Evolutionary conservation across 2,329 filamentous ascomycete species (phyloP), one percentile per base, ranked within the genome.

Genomic region (Pseudogymnoascus sp.): DNA sequence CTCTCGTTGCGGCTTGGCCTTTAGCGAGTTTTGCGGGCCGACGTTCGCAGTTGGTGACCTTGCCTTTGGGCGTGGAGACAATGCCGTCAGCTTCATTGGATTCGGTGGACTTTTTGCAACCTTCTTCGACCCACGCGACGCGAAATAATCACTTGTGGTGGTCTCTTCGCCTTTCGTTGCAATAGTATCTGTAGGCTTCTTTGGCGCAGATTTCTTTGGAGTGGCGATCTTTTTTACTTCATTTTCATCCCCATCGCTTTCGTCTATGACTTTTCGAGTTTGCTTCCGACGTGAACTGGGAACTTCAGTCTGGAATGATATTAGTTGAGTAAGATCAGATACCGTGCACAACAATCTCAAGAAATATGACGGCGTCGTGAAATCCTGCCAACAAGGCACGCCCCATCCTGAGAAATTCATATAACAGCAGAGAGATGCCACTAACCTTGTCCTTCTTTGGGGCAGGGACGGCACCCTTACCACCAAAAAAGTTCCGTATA

Each of bases 401-500:
- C n/a, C n/a, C 8, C 28, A 54, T 9, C 7, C n/a, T 25, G 4
- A 25, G 1, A 5, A 25, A 34, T 12, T 32, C 9, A 32, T 34
- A 20, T 54, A 54, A 54, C 9, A 50, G 30, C 22, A 50, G 16
- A 16, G 47, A 34, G 32, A 32, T 54, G 25, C 28, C 67, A 58
- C 66, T 64, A 62, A 69, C 64, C 61, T 71, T 65, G 62, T 68
- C 66, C 61, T 73, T 72, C 62, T 79, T 76, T 65, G 74, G 74
- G 63, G 79, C 74, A 14, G 81, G 76, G 47, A 80, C 76, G 65
- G 82, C 80, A 59, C 84, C 83, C 73, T 91, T 91, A 64, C 88
- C 85, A 61, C 88, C 86, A 77, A 97, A 97, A 76, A 97, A 97
- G 68, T 81, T 91, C 70, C 92, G 83, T 70, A 97, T 97, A 75